Base-by-base conservation (phyloP, 345 rosid genomes). In the Eucalyptus erythrocorys region DNA sequence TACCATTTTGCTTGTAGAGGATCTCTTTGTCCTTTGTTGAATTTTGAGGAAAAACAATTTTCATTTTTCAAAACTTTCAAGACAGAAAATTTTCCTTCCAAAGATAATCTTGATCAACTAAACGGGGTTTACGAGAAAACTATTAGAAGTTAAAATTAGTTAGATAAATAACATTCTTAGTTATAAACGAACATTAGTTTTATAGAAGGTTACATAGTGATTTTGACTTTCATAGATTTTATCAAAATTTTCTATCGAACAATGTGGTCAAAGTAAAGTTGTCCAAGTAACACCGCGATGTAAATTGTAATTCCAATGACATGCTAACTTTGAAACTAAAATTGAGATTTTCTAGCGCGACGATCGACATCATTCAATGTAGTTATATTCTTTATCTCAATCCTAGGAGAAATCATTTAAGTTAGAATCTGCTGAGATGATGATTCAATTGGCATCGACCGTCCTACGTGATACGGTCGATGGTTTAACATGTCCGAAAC, bases 401-500 rank as follows among this genome's bases (percentile, higher is more conserved):
- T 1, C 30, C 12, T 8, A 24, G 13, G 13, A 30, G 13, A 24
- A 55, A 55, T 55, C 9, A 55, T 55, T 55, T 55, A 55, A 22
- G 61, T 55, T 1, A 9, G 1, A 24, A 24, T 24, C 24, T 22
- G 3, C 6, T 8, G 0, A 55, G 4, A 55, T 55, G 13, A 21
- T 1, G 0, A 1, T 19, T 9, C 12, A 4, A 1, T 22, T 22
- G 12, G 13, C 0, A 24, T 10, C 1, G 0, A 0, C 0, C 0
- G 0, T 55, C 30, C 2, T 24, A 55, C 2, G 6, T 24, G 1
- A 4, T 3, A 10, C 10, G 1, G 1, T 55, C 13, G 1, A 3
- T 24, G 27, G 12, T 55, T 0, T 55, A 24, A 55, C 0, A 10
- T 24, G 57, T 51, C 9, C 3, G 0, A 26, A 55, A 19, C 61